Evolutionary conservation across 176 grass and related monocot species (phyloP).

Genomic region (Stipa capillata): DNA sequence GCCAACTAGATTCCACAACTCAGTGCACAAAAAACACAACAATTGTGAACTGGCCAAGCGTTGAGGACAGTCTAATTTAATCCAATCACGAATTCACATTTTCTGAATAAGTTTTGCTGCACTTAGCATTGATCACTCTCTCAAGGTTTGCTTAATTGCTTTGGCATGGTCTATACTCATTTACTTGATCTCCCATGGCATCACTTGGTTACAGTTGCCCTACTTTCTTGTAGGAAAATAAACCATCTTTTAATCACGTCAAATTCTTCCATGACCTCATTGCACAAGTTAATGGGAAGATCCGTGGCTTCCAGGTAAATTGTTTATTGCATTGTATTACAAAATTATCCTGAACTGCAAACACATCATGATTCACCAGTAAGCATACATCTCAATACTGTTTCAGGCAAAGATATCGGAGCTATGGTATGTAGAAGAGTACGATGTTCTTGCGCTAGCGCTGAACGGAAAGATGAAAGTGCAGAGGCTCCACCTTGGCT

Average conservation of each 20-base stretch:
- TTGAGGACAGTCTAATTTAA: no score
- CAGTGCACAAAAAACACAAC: no score
- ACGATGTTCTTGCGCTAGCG: conserved; percentile 78
- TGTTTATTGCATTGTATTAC: background rate
- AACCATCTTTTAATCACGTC: conserved; percentile 34
- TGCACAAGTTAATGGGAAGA: conserved; percentile 39
- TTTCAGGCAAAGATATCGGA: conserved; percentile 59
- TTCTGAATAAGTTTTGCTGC: no score
- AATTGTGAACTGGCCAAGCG: no score
- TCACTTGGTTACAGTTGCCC: background rate
- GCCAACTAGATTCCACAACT: no score
- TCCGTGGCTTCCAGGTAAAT: conserved; percentile 64
- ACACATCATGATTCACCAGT: background rate
- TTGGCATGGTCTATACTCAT: background rate
- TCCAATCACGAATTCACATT: no score
- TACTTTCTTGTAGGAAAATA: conserved; percentile 21
- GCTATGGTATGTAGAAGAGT: conserved; percentile 86
- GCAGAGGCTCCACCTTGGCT: conserved; percentile 52
- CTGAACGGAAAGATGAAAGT: conserved; percentile 69
- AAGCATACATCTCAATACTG: background rate
- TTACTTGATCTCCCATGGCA: background rate
- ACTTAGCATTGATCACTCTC: no score
- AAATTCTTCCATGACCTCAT: conserved; percentile 62
- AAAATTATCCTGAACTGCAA: background rate
- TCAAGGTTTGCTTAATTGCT: no score